Evolutionary conservation across 352 stramenopile genomes (phyloP).

Genomic region (Phytopythium sindhum): DNA sequence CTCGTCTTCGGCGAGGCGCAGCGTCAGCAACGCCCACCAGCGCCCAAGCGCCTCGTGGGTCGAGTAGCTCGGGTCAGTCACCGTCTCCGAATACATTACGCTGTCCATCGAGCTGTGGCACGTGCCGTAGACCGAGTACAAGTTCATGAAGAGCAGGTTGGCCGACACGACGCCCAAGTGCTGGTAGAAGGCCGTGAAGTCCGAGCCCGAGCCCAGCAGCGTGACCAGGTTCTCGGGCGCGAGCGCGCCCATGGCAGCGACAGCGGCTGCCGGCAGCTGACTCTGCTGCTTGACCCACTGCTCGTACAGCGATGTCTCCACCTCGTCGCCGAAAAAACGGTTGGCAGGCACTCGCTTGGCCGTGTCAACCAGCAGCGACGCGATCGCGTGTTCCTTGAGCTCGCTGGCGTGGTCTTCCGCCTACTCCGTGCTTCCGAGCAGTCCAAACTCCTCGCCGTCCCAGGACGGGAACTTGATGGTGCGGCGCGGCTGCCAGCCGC

Average conservation of each 20-base stretch:
- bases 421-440: constrained; percentile 68
- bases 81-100: constrained; percentile 44
- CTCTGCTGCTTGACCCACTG: constrained; percentile 26
- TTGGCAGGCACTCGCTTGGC: constrained; percentile 50
- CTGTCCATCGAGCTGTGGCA: constrained; percentile 82
- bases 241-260: constrained; percentile 12
- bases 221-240: constrained; percentile 27
- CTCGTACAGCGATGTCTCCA: constrained; percentile 31
- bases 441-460: constrained; percentile 79
- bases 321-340: constrained; percentile 19
- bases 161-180: constrained; percentile 66
- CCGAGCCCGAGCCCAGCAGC: constrained; percentile 41
- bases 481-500: constrained; percentile 76
- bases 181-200: constrained; percentile 71
- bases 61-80: constrained; percentile 41
- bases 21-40: constrained; percentile 36
- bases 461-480: constrained; percentile 78
- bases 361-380: constrained; percentile 47
- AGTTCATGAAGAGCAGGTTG: constrained; percentile 42
- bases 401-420: constrained; percentile 55
- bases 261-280: background rate
- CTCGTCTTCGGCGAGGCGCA: constrained; percentile 34
- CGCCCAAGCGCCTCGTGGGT: constrained; percentile 27
- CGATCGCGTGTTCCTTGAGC: constrained; percentile 53
- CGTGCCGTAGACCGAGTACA: constrained; percentile 35